Conservation (phyloP, 208 protist genomes). For the Crithidia thermophila region DNA sequence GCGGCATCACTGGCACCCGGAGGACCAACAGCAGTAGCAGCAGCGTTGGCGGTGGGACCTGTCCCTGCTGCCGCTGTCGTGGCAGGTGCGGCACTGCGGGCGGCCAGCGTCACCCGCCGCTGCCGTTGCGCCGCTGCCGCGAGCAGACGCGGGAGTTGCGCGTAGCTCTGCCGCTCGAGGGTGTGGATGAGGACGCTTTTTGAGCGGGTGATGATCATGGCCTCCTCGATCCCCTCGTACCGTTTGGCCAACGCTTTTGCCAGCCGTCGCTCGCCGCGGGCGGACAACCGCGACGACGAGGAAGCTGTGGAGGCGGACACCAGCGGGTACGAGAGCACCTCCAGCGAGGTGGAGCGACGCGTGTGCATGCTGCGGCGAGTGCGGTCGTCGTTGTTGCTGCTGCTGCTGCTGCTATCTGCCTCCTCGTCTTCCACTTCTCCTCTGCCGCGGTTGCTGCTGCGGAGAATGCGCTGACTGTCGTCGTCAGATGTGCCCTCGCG, state of each 20-base stretch:
- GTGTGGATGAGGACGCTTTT: slow-evolving; percentile 61
- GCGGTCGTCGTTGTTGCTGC: background rate
- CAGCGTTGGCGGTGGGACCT: background rate
- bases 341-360: background rate
- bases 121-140: slow-evolving; percentile 27
- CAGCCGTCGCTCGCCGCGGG: background rate
- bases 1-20: background rate
- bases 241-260: slow-evolving; percentile 24
- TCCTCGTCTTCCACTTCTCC: too few species aligned
- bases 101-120: slow-evolving; percentile 13
- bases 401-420: background rate
- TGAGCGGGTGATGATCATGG: slow-evolving; percentile 64
- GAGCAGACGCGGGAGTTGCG: slow-evolving; percentile 21
- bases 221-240: slow-evolving; percentile 58
- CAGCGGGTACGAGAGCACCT: background rate
- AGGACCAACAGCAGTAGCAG: background rate
- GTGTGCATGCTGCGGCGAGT: background rate
- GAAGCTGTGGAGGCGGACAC: too few species aligned
- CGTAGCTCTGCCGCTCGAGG: slow-evolving; percentile 30
- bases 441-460: too few species aligned
- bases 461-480: too few species aligned
- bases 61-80: slow-evolving; percentile 7
- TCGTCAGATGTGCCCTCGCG: background rate
- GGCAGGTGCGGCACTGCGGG: background rate
- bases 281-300: slow-evolving; percentile 10